These are phyloP conservation scores for Colletotrichum musicola DNA, from an alignment of 2,329 filamentous ascomycete genomes.

Conservation along the genomic window DNA sequence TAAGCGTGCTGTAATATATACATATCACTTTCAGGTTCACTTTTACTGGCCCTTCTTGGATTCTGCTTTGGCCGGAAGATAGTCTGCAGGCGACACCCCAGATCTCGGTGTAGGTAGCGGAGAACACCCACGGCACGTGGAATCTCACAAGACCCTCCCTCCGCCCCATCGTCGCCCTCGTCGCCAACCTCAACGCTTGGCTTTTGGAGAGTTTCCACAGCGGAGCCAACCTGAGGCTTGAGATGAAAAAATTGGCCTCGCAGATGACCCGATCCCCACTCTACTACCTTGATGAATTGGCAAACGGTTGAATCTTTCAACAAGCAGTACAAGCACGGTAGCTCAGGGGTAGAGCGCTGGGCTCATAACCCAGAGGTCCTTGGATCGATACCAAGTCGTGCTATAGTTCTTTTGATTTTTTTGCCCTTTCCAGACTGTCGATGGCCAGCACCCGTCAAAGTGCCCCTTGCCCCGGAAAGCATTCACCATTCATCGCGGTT, in stretches of 20 bases:
- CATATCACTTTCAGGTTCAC: background rate
- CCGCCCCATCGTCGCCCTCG: conserved; percentile 19
- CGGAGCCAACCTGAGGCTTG: conserved; percentile 5
- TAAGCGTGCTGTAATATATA: conserved; percentile 16
- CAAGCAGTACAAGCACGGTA: conserved; percentile 17
- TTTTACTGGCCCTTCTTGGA: background rate
- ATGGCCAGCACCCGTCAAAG: too few relatives aligned
- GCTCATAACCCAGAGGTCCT: conserved; percentile 40
- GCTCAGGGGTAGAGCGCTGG: conserved; percentile 40
- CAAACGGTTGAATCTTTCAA: fast-evolving
- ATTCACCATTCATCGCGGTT: too few relatives aligned
- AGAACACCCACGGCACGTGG: background rate
- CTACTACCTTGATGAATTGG: background rate
- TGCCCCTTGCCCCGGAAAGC: too few relatives aligned
- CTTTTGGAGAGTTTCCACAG: conserved; percentile 2
- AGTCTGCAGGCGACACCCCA: conserved; percentile 19
- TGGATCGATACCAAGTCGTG: conserved; percentile 39
- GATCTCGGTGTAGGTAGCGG: background rate
- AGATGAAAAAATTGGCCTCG: background rate
- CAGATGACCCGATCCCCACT: conserved; percentile 8
- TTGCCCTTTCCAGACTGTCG: background rate
- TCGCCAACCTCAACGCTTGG: conserved; percentile 23
- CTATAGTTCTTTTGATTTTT: background rate
- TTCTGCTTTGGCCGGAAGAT: too few relatives aligned
- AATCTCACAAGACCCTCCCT: conserved; percentile 16